Conservation (phyloP, 2,329 filamentous ascomycete species). For the Aspergillus tanneri region DNA sequence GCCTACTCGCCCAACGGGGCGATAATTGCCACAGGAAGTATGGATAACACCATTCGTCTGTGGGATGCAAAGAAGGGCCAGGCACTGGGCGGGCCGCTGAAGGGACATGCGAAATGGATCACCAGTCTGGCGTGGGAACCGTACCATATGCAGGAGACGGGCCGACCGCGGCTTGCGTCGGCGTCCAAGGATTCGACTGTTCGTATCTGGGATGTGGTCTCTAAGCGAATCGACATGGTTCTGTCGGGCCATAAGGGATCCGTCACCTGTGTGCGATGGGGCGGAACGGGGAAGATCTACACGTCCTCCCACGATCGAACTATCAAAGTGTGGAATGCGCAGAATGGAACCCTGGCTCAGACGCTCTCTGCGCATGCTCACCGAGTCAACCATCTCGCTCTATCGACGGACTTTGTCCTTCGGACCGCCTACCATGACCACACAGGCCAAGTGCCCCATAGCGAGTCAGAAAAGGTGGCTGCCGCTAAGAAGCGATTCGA, state of each 20-base stretch:
- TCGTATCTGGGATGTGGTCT: slow-evolving; percentile 79
- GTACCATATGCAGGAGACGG: slow-evolving; percentile 74
- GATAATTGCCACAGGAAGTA: slow-evolving; percentile 82
- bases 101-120: slow-evolving; percentile 87
- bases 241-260: slow-evolving; percentile 85
- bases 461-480: slow-evolving; percentile 66
- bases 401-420: slow-evolving; percentile 88
- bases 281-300: slow-evolving; percentile 81
- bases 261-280: slow-evolving; percentile 91
- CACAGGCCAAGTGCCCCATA: slow-evolving; percentile 65
- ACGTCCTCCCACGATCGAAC: slow-evolving; percentile 88
- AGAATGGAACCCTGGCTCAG: slow-evolving; percentile 74
- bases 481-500: slow-evolving; percentile 82
- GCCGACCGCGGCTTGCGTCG: slow-evolving; percentile 77
- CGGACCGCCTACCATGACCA: slow-evolving; percentile 87
- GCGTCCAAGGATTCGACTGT: slow-evolving; percentile 88
- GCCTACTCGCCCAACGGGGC: slow-evolving; percentile 82
- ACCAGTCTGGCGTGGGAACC: slow-evolving; percentile 90
- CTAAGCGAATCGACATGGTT: slow-evolving; percentile 74
- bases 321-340: slow-evolving; percentile 84
- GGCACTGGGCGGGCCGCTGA: slow-evolving; percentile 67
- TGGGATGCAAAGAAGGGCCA: slow-evolving; percentile 86
- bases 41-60: slow-evolving; percentile 86
- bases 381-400: slow-evolving; percentile 91
- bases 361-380: slow-evolving; percentile 81